Evolutionary conservation across 2,329 filamentous ascomycete species (phyloP), one percentile per base, ranked within the genome.

Genomic region (Incumbomyces lentus): DNA sequence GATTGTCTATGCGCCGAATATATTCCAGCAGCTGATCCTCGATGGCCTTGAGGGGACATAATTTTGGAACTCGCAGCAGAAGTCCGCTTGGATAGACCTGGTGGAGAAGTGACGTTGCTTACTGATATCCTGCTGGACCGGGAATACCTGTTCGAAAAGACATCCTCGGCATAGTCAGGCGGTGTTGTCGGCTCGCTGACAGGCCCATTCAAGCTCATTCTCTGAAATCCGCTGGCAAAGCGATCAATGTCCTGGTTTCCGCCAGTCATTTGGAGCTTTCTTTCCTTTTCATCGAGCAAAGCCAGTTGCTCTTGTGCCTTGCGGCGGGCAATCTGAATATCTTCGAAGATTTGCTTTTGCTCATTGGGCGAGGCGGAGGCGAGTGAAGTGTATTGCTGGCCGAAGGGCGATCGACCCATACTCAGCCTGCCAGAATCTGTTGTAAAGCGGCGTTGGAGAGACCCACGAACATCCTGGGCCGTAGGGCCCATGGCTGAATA

Each of bases 181-280:
- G 92, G 92, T 17, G 92, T 98, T 1, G 92, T 95, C 13, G 92
- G 92, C 68, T 96, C 90, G 57, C 86, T 95, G 62, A 93, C 86
- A 59, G 89, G 84, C 50, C 79, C 73, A 51, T 73, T 67, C 58
- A 73, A 62, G 49, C 66, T 70, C 44, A 57, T 58, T 55, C 62
- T 55, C 42, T 53, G 54, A 38, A 70, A 55, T 26, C 66, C 65
- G 57, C 87, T 82, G 59, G 88, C 83, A 70, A 96, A 84, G 63
- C 86, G 81, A 48, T 84, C 80, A 58, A 94, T 81, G 61, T 95
- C 88, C 57, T 84, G 78, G 33, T 48, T 44, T 61, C 92, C 85
- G 52, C 78, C 80, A 52, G 83, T 81, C 64, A 90, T 85, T 63
- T 92, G 84, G 57, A 89, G 76, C 32, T 50, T 55, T 44, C 53